A percentile compares a stretch with the other conserved stretches of the same genome.
Conservation (phyloP, 331 rosid genomes). For the Malus hybrid region DNA sequence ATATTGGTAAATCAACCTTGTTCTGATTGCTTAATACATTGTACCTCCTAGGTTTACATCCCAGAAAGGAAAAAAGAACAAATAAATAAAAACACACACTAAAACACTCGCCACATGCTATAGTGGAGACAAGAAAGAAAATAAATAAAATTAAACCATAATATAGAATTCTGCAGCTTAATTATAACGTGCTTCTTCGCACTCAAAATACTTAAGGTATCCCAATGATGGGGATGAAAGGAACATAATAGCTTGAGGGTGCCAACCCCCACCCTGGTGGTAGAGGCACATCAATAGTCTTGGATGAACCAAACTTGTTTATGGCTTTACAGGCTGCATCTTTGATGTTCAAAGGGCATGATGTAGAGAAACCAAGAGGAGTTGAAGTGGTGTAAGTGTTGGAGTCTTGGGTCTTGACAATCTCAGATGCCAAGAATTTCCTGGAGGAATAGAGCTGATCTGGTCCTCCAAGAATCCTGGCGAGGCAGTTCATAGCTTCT, state of each 20-base stretch:
- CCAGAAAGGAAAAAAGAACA: neutral
- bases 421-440: conserved; percentile 27
- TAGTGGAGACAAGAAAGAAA: neutral
- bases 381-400: conserved; percentile 41
- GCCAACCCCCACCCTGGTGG: conserved; percentile 86
- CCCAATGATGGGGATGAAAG: conserved; percentile 84
- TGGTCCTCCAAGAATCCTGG: conserved; percentile 61
- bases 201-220: conserved; percentile 42
- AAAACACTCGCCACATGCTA: neutral
- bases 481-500: conserved; percentile 29
- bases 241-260: conserved; percentile 62
- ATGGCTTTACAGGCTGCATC: conserved; percentile 23
- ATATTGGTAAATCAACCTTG: neutral
- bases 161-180: neutral
- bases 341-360: conserved; percentile 40
- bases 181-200: neutral
- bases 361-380: conserved; percentile 45
- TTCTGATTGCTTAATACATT: neutral
- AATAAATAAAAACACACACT: neutral
- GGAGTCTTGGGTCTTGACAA: conserved; percentile 26
- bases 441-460: conserved; percentile 42
- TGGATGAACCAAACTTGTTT: conserved; percentile 36
- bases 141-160: neutral
- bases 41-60: neutral
- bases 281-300: conserved; percentile 55